A percentile compares a stretch with the other conserved stretches of the same genome.
Conservation (phyloP, 164 flowering plant species). For the Sedum album region DNA sequence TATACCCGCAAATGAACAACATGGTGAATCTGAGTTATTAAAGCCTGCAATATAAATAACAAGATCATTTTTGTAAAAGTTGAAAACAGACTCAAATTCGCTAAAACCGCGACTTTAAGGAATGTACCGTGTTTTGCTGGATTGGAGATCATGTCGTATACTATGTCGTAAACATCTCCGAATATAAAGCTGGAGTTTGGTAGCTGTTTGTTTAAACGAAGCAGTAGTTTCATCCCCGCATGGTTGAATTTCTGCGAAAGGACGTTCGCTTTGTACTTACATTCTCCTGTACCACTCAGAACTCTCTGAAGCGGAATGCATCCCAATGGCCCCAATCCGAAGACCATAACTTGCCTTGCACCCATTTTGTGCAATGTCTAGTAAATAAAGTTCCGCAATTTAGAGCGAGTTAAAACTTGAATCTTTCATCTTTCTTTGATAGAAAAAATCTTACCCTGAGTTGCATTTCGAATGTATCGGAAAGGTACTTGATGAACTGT, state of each 20-base stretch:
- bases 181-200: constrained; percentile 58
- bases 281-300: constrained; percentile 46
- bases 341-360: constrained; percentile 64
- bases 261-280: constrained; percentile 62
- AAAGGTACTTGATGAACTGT: constrained; percentile 47
- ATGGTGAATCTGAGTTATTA: constrained; percentile 67
- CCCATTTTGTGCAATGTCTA: constrained; percentile 64
- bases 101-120: neutral
- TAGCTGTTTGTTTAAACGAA: constrained; percentile 31
- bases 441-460: constrained; percentile 34
- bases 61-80: no score
- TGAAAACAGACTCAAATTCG: neutral
- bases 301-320: constrained; percentile 94
- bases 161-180: constrained; percentile 89
- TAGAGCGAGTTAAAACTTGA: neutral
- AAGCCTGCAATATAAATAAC: constrained; percentile 43
- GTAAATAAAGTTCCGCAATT: neutral
- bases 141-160: constrained; percentile 56
- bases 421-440: neutral
- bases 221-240: constrained; percentile 37
- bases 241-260: constrained; percentile 64
- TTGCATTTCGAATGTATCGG: constrained; percentile 50
- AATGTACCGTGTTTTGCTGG: constrained; percentile 58
- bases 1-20: constrained; percentile 72
- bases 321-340: constrained; percentile 97